Evolutionary conservation across 176 grass and related monocot genomes (phyloP), one percentile per base, ranked within the genome.

Genomic region (Saccharum officinarum): DNA sequence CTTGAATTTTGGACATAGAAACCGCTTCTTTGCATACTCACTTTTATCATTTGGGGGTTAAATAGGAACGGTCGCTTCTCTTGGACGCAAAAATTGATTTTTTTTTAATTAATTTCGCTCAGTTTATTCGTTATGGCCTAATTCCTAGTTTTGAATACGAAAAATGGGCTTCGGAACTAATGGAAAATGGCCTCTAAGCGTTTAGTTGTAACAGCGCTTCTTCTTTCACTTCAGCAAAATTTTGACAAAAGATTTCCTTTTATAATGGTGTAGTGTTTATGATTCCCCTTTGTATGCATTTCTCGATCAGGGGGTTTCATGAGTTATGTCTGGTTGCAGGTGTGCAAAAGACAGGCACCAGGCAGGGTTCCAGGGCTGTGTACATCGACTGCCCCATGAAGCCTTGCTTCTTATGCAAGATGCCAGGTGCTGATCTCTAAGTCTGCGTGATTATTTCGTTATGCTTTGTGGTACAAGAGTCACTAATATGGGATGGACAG

Each of bases 391-490:
- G 96, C 81, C 96, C 96, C 69, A 95, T 85, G 91, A 98, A 98
- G 86, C 96, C 93, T 55, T 98, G 96, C 83, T 98, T 92, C 82
- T 88, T 98, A 16, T 98, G 96, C 85, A 98, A 98, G 91, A 95
- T n/a, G 85, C 93, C 96, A 83, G 96, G 96, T 98, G 28, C 28
- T 77, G 10, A 75, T 57, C 42, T 57, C 31, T 40, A 6, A 6
- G 17, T 40, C 1, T 64, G 34, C 0, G 11, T 25, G 5, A 12
- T 52, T 84, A 12, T 23, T 40, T 16, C 1, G 41, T 66, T 69
- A 7, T 73, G 12, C 8, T 52, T 68, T 55, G 31, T 26, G 60
- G 73, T 70, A 69, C n/a, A 70, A 42, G 36, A 23, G 3, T 49
- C 8, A 40, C 18, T 46, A 15, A 60, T 80, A 54, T 28, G 45